Conservation (phyloP, 1,284 basidiomycete genomes). For the Athelia sp. region DNA sequence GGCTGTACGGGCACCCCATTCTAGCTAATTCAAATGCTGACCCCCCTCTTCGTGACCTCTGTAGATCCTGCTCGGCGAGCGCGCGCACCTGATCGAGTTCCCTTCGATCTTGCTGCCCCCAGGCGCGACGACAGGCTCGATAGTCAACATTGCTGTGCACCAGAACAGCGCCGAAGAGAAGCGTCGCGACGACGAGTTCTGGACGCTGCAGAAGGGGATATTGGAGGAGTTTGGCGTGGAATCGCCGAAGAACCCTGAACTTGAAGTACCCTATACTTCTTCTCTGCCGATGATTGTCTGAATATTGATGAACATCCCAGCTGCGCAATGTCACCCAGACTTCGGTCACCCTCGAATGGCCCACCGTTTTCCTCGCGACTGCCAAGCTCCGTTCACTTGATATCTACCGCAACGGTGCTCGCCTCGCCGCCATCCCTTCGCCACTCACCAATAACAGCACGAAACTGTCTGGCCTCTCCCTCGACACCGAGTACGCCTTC, state of each 20-base stretch:
- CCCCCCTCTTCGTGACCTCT: not conserved
- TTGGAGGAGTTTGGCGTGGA: conserved; percentile 67
- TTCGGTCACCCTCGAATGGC: conserved; percentile 92
- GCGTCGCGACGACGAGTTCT: conserved; percentile 75
- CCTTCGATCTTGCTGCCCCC: conserved; percentile 89
- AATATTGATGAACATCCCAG: conserved; percentile 27
- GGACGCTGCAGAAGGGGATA: conserved; percentile 78
- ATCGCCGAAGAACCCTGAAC: conserved; percentile 68
- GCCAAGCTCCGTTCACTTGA: conserved; percentile 83
- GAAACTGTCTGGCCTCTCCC: conserved; percentile 85
- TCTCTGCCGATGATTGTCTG: not conserved
- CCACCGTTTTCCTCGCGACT: conserved; percentile 76
- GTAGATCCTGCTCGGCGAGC: conserved; percentile 86
- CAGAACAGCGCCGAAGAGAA: conserved; percentile 82
- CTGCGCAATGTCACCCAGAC: conserved; percentile 95
- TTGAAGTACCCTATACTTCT: conserved; percentile 41
- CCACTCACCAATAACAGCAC: conserved; percentile 80
- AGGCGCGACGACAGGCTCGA: conserved; percentile 88
- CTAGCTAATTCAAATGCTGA: too few relatives aligned
- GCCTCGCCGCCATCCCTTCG: conserved; percentile 81
- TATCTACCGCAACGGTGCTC: conserved; percentile 86
- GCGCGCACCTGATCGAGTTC: conserved; percentile 93
- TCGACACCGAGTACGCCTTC: conserved; percentile 88
- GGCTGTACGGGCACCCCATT: too few relatives aligned
- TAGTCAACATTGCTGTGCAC: conserved; percentile 91